Base-by-base conservation (phyloP, 257 asterid species). In the Solanum neorickii region DNA sequence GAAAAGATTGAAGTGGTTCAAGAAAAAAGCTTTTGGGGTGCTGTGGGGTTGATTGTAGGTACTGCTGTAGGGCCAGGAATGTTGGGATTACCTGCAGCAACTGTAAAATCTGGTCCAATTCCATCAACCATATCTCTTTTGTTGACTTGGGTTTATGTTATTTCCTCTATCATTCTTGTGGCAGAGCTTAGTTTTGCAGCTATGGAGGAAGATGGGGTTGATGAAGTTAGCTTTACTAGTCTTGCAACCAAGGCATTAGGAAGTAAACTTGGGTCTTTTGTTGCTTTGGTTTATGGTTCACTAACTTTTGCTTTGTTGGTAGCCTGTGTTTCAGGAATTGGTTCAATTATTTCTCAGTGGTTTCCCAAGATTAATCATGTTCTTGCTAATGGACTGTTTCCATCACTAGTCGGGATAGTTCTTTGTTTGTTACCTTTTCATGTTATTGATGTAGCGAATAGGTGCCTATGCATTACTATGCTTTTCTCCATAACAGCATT, bases 131-230 rank as follows among this genome's bases (percentile, higher is more conserved):
- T 87, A 49, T 78, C 90, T 73, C 87, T 91, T 35, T 37, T 91
- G 82, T n/a, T 91, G 76, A 88, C 90, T 56, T 89, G 91, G 93
- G 80, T 91, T 13, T 89, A 89, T 75, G 93, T 91, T 86, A 87
- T 89, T 65, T 89, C 89, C 83, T 91, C 91, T 20, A 89, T 91
- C 33, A 84, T 91, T 75, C 89, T 89, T 84, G 89, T 91, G 12
- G 93, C 93, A 0, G 93, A 91, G 89, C 93, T 91, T 47, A 89
- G 90, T 85, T 89, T 91, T 88, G 93, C 93, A 15, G 88, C 86
- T 35, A 91, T 89, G 93, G 87, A 88, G 62, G 91, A 91, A 82
- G 91, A 91, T 72, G 89, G 87, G 18, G 89, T 88, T 16, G 72
- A 65, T 80, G 91, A 91, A 86, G 93, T 88, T 66, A 91, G 91